Percentiles rank a stretch among this genome's conserved stretches.
Conservation (phyloP, 768 basidiomycete species). For the Punctularia strigosozonata region DNA sequence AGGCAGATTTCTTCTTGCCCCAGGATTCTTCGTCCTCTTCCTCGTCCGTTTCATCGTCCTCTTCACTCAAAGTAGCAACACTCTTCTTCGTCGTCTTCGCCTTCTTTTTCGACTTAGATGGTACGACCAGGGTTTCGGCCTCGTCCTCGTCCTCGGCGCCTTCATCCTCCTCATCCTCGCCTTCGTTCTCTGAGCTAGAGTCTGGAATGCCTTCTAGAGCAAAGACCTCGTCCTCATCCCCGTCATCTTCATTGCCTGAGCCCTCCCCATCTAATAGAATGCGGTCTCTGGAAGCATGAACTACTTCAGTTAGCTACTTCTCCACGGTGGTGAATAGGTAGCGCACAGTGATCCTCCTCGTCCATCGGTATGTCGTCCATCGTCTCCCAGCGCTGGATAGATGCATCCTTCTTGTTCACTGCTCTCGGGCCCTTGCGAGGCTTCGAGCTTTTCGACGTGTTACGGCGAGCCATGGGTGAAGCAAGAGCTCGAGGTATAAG, state of each 20-base stretch:
- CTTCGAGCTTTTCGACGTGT: conserved; percentile 19
- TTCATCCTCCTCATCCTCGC: conserved; percentile 30
- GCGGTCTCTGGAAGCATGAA: conserved; percentile 63
- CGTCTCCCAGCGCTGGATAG: conserved; percentile 57
- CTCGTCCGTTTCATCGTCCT: conserved; percentile 16
- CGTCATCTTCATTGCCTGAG: conserved; percentile 35
- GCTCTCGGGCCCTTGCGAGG: conserved; percentile 30
- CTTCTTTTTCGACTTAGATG: conserved; percentile 18
- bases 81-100: conserved; percentile 9
- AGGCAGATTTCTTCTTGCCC: conserved; percentile 70
- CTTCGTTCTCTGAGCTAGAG: conserved; percentile 23
- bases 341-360: conserved; percentile 70
- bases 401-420: conserved; percentile 37
- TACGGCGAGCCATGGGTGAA: conserved; percentile 42
- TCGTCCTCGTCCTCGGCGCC: conserved; percentile 20
- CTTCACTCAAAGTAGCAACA: background rate
- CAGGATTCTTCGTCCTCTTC: conserved; percentile 55
- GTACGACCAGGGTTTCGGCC: conserved; percentile 15
- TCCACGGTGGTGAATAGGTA: conserved; percentile 2
- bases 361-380: conserved; percentile 60
- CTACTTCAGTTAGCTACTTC: conserved; percentile 23
- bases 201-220: conserved; percentile 46
- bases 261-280: conserved; percentile 63
- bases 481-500: no score
- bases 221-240: conserved; percentile 77